phyloP scores from a whole-genome alignment of 805 yeast species.

The Scheffersomyces coipomensis region DNA sequence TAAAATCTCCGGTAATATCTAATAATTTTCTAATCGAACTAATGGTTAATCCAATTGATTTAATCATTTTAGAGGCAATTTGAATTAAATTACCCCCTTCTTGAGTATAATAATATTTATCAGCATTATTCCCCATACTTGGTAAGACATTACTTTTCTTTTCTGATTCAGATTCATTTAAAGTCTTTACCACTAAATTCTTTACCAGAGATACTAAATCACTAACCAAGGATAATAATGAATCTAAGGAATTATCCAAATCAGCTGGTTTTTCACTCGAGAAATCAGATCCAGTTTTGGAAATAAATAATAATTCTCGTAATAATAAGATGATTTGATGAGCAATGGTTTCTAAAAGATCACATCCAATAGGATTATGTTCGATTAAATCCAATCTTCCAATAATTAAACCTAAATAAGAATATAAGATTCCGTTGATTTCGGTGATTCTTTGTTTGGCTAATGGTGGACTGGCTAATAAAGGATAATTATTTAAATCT shows the following conservation, averaged over 20 bases:
- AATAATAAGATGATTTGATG: slow-evolving; percentile 67
- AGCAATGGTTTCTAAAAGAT: slow-evolving; percentile 59
- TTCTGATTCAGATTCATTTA: slow-evolving; percentile 39
- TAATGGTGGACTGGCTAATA: slow-evolving; percentile 53
- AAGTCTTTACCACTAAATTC: slow-evolving; percentile 54
- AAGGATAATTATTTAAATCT: slow-evolving; percentile 43
- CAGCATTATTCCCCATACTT: slow-evolving; percentile 2
- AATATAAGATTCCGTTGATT: slow-evolving; percentile 55
- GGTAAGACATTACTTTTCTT: slow-evolving; percentile 16
- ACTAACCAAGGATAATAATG: slow-evolving; percentile 57
- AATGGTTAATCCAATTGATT: slow-evolving; percentile 49
- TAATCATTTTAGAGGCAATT: slow-evolving; percentile 59
- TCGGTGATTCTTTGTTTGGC: slow-evolving; percentile 65
- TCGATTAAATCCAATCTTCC: slow-evolving; percentile 81
- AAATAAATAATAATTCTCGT: slow-evolving; percentile 61
- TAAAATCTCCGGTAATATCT: slow-evolving; percentile 64
- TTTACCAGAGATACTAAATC: slow-evolving; percentile 66
- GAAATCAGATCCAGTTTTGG: slow-evolving; percentile 47
- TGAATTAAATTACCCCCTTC: slow-evolving; percentile 68
- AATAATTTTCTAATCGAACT: slow-evolving; percentile 50
- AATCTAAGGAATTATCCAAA: slow-evolving; percentile 53
- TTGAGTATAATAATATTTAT: slow-evolving; percentile 52
- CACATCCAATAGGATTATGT: slow-evolving; percentile 69
- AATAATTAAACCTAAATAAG: slow-evolving; percentile 63
- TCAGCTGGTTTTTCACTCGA: slow-evolving; percentile 37